These are phyloP conservation scores for Periconia sp. DNA, from an alignment of 2,329 filamentous ascomycete genomes.

Conservation along the genomic window DNA sequence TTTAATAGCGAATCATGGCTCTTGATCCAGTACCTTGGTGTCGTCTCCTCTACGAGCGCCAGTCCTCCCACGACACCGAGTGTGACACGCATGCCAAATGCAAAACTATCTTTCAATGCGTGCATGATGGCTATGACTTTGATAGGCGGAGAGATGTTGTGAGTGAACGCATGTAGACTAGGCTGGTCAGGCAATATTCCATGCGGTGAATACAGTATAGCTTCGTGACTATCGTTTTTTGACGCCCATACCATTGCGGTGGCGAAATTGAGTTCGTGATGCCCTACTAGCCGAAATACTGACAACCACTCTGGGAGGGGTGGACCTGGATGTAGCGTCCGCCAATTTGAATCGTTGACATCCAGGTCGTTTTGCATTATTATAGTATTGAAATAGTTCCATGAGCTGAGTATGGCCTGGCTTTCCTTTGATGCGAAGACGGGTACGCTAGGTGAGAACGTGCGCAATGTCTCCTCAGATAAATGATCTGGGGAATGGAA, in stretches of 20 bases:
- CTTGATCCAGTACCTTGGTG: constrained; percentile 8
- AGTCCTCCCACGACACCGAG: constrained; percentile 5
- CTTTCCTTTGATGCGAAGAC: constrained; percentile 1
- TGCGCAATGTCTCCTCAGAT: constrained; percentile 4
- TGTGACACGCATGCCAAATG: constrained; percentile 5
- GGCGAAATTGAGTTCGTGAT: constrained; percentile 11
- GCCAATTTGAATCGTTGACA: neutral
- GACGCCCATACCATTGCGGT: constrained; percentile 3
- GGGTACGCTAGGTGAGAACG: constrained; percentile 2
- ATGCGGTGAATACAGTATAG: constrained; percentile 9
- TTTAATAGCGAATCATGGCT: constrained; percentile 7
- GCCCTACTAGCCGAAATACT: constrained; percentile 6
- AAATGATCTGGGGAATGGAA: constrained; percentile 8
- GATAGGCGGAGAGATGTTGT: neutral
- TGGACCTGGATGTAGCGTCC: neutral
- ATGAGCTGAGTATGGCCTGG: neutral
- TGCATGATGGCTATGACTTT: constrained; percentile 5
- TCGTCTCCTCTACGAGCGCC: constrained; percentile 1
- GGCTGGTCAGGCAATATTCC: constrained; percentile 5
- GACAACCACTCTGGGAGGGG: constrained; percentile 7
- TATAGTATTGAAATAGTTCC: neutral
- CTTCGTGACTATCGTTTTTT: constrained; percentile 6
- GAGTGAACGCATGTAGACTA: constrained; percentile 6
- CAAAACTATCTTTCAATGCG: constrained; percentile 8
- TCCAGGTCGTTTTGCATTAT: neutral